Percentiles rank a stretch among this genome's conserved stretches.
Evolutionary conservation across 1,284 basidiomycete species (phyloP).

Genomic region (Sanghuangporus weigelae): DNA sequence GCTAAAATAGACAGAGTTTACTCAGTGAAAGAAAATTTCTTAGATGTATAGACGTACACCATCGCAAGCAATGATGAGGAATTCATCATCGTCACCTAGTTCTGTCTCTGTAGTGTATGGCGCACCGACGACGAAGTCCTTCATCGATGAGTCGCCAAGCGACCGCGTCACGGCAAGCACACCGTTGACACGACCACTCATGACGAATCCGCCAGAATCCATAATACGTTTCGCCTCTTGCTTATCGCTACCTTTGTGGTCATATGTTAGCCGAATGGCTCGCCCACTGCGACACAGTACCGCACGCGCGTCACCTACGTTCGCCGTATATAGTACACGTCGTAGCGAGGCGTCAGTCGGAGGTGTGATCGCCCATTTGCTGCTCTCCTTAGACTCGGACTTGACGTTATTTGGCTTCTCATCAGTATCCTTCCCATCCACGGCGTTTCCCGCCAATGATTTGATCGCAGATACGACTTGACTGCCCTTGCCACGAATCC

Average conservation of each 20-base stretch:
- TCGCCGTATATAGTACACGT: constrained; percentile 91
- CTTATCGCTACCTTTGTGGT: constrained; percentile 97
- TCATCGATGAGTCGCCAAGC: constrained; percentile 97
- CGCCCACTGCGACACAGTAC: constrained; percentile 87
- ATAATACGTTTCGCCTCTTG: constrained; percentile 97
- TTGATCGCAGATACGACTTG: constrained; percentile 13
- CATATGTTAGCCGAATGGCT: constrained; percentile 93
- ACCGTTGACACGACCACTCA: constrained; percentile 97
- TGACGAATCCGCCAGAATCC: constrained; percentile 97
- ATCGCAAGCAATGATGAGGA: constrained; percentile 95
- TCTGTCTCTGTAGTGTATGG: constrained; percentile 98
- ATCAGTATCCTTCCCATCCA: not conserved
- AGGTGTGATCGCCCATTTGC: constrained; percentile 36
- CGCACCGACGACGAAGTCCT: constrained; percentile 97
- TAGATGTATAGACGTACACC: constrained; percentile 59
- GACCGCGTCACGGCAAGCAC: constrained; percentile 96
- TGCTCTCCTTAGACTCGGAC: constrained; percentile 24
- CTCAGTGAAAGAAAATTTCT: not conserved
- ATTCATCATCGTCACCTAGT: constrained; percentile 87
- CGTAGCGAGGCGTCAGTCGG: constrained; percentile 41
- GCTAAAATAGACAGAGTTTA: constrained; percentile 39
- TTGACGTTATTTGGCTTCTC: constrained; percentile 21
- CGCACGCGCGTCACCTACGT: constrained; percentile 91
- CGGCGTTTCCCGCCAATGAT: not conserved
- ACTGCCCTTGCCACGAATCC: constrained; percentile 1